A percentile compares a stretch with the other conserved stretches of the same genome.
Evolutionary conservation across 2,329 filamentous ascomycete species (phyloP).

Genomic region (Aspergillus piperis): DNA sequence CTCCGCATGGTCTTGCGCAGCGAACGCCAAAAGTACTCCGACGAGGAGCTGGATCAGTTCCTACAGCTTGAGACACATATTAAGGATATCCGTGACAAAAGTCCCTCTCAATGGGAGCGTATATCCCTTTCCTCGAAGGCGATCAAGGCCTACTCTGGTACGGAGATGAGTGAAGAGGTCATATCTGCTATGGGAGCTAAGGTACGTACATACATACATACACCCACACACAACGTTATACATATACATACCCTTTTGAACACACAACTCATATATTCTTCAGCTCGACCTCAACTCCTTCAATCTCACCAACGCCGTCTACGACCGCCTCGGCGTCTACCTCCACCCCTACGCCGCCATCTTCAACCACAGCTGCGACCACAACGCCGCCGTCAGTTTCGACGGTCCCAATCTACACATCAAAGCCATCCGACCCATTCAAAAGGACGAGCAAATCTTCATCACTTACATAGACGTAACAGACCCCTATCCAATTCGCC

Average conservation of each 20-base stretch:
- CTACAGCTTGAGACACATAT: slow-evolving; percentile 51
- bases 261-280: background rate
- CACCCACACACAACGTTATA: background rate
- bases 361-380: slow-evolving; percentile 64
- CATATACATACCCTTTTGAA: background rate
- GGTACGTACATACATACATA: slow-evolving; percentile 32
- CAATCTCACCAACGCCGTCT: slow-evolving; percentile 57
- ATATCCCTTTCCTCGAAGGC: slow-evolving; percentile 57
- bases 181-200: slow-evolving; percentile 49
- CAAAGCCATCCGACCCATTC: slow-evolving; percentile 56
- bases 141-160: slow-evolving; percentile 55
- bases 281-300: slow-evolving; percentile 61
- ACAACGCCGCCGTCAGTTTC: slow-evolving; percentile 61
- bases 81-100: slow-evolving; percentile 47
- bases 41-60: slow-evolving; percentile 47
- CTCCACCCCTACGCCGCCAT: slow-evolving; percentile 57
- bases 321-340: slow-evolving; percentile 61
- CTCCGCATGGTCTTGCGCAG: slow-evolving; percentile 55
- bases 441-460: slow-evolving; percentile 58
- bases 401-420: slow-evolving; percentile 54
- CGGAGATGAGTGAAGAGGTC: slow-evolving; percentile 46
- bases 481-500: slow-evolving; percentile 53
- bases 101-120: slow-evolving; percentile 48
- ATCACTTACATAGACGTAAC: slow-evolving; percentile 64
- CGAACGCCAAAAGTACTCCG: slow-evolving; percentile 36